Percentiles rank a stretch among this genome's conserved stretches.
Evolutionary conservation across 1,284 basidiomycete genomes (phyloP).

Genomic region (Calocybe gambosa): DNA sequence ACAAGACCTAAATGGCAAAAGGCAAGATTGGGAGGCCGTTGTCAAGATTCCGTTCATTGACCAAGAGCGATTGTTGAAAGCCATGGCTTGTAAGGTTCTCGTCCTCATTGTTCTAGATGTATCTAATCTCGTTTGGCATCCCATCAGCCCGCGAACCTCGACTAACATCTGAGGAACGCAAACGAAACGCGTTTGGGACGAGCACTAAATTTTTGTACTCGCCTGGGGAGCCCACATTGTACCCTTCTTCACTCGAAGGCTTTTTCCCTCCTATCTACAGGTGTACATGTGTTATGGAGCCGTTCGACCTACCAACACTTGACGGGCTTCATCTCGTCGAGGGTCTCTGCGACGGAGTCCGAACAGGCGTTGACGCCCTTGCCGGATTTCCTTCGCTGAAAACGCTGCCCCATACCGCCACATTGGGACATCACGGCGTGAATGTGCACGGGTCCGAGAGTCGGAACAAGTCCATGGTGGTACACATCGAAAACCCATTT

Average conservation of each 20-base stretch:
- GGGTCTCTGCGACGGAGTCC: conserved; percentile 86
- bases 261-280: conserved; percentile 91
- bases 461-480: conserved; percentile 88
- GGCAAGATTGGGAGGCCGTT: conserved; percentile 97
- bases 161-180: conserved; percentile 72
- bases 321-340: conserved; percentile 83
- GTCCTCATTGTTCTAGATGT: background rate
- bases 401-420: conserved; percentile 77
- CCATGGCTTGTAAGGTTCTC: conserved; percentile 66
- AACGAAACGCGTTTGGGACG: conserved; percentile 75
- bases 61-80: conserved; percentile 69
- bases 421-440: conserved; percentile 82
- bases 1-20: conserved; percentile 96
- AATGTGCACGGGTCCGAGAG: conserved; percentile 92
- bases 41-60: conserved; percentile 99
- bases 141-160: conserved; percentile 65
- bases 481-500: conserved; percentile 76
- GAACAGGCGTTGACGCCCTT: conserved; percentile 79
- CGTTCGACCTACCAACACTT: conserved; percentile 85
- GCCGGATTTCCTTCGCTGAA: conserved; percentile 96
- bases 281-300: conserved; percentile 73
- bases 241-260: conserved; percentile 88
- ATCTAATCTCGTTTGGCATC: background rate
- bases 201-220: conserved; percentile 79
- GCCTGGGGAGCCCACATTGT: conserved; percentile 55